Conservation (phyloP, 495 filamentous ascomycete genomes). For the Hypoxylon cercidicola region DNA sequence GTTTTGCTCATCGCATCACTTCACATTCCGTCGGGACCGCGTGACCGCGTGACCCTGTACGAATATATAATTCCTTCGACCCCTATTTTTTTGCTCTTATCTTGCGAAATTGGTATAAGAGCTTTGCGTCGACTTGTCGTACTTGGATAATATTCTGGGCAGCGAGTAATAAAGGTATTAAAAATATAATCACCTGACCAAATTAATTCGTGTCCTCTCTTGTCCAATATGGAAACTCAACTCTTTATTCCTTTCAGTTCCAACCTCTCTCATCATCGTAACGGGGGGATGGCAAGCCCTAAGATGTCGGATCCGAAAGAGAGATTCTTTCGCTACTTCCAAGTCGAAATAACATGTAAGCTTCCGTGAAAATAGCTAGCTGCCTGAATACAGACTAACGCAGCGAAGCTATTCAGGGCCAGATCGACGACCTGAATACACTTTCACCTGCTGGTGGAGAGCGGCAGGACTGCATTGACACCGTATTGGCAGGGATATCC, state of each 20-base stretch:
- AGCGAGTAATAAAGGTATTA: slow-evolving; percentile 33
- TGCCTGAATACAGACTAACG: slow-evolving; percentile 1
- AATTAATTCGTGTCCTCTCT: not conserved
- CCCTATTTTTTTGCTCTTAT: not conserved
- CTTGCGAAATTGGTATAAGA: not conserved
- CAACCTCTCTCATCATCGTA: slow-evolving; percentile 2
- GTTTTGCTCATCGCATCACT: slow-evolving; percentile 10
- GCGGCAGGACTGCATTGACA: slow-evolving; percentile 58
- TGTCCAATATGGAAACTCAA: slow-evolving; percentile 38
- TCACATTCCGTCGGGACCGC: not conserved
- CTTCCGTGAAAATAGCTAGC: not conserved
- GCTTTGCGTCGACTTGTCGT: not conserved
- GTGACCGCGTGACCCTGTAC: not conserved
- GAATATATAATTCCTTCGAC: slow-evolving; percentile 17
- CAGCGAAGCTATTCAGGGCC: slow-evolving; percentile 52
- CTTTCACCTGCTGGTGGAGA: slow-evolving; percentile 53
- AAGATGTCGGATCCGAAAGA: slow-evolving; percentile 66
- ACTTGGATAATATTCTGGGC: slow-evolving; percentile 11
- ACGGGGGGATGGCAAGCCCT: slow-evolving; percentile 15
- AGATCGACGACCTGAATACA: slow-evolving; percentile 51
- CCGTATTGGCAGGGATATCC: slow-evolving; percentile 56
- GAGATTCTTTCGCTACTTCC: slow-evolving; percentile 82
- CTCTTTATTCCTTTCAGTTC: slow-evolving; percentile 43
- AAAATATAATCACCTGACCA: not conserved
- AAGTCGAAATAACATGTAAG: slow-evolving; percentile 74